These are phyloP conservation scores for Maudiozyma bulderi DNA, from an alignment of 805 yeast genomes.

Conservation along the genomic window DNA sequence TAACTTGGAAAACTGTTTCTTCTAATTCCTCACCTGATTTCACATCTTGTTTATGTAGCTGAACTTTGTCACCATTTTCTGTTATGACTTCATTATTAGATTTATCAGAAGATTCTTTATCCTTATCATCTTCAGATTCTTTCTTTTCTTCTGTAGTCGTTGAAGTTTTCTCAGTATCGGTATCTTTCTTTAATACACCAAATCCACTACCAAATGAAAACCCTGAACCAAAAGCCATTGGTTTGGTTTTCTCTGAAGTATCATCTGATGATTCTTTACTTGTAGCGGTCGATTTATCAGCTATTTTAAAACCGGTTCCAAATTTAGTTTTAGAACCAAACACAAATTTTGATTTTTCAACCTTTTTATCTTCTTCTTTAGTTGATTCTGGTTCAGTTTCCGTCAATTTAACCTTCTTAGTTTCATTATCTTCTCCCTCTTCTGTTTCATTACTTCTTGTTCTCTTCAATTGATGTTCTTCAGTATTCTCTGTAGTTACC, in stretches of 20 bases:
- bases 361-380: background rate
- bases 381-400: background rate
- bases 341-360: slow-evolving; percentile 38
- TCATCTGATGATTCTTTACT: background rate
- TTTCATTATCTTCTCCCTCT: background rate
- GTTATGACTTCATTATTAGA: slow-evolving; percentile 4
- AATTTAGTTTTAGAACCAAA: slow-evolving; percentile 48
- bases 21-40: slow-evolving; percentile 91
- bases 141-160: background rate
- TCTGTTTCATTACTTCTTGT: slow-evolving; percentile 12
- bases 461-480: slow-evolving; percentile 3
- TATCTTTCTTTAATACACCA: slow-evolving; percentile 14
- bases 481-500: background rate
- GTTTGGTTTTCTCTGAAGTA: slow-evolving; percentile 9
- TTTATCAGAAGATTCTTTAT: background rate
- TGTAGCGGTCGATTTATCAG: slow-evolving; percentile 9
- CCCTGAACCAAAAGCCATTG: slow-evolving; percentile 36
- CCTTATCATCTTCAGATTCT: slow-evolving; percentile 4
- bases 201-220: slow-evolving; percentile 34
- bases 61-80: slow-evolving; percentile 30
- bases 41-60: slow-evolving; percentile 47
- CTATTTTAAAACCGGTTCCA: slow-evolving; percentile 31
- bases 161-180: slow-evolving; percentile 5
- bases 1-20: slow-evolving; percentile 51
- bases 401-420: background rate